Base-by-base conservation (phyloP, 345 rosid genomes). In the Camelina sativa region DNA sequence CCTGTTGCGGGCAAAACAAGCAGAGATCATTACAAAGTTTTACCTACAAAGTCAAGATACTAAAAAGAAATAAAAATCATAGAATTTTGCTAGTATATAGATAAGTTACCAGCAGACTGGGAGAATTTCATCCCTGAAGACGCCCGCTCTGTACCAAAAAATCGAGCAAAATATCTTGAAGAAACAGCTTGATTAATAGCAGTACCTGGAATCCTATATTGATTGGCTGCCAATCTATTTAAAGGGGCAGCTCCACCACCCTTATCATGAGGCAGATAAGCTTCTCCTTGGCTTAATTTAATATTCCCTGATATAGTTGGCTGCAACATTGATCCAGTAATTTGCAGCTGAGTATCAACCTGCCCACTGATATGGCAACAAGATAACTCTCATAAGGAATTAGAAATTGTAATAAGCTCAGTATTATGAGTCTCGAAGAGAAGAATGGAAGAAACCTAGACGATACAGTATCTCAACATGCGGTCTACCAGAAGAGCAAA, bases 251-350 rank as follows among this genome's bases (percentile, higher is more conserved):
- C 83, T 76, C 90, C 91, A 16, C 91, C 87, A 74, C 99, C 96
- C 80, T 85, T 94, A 79, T 95, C 99, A 79, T 95, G 99, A 16
- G 97, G 97, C 37, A 95, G 83, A 86, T 95, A 95, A 78, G 99
- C 97, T 85, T 95, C 97, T 76, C 99, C 97, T 11, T 86, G 97
- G 85, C 97, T 91, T 84, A 95, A 80, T 81, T 95, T 90, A 59
- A 95, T 86, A 71, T 85, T 89, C 79, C 99, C 97, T 37, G 99
- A 95, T 76, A 95, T 88, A 78, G 84, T 89, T 82, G 97, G 99
- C 77, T 94, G 97, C 80, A 91, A 69, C 73, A 94, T 91, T 11
- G 99, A 94, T 74, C 99, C 99, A 56, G 90, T 84, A 82, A 91
- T 82, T 82, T 86, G 96, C 86, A 94, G 77, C 74, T 91, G 99